Percentiles rank a stretch among this genome's conserved stretches.
Conservation (phyloP, 1,284 basidiomycete genomes). For the Cystobasidium pallidum region DNA sequence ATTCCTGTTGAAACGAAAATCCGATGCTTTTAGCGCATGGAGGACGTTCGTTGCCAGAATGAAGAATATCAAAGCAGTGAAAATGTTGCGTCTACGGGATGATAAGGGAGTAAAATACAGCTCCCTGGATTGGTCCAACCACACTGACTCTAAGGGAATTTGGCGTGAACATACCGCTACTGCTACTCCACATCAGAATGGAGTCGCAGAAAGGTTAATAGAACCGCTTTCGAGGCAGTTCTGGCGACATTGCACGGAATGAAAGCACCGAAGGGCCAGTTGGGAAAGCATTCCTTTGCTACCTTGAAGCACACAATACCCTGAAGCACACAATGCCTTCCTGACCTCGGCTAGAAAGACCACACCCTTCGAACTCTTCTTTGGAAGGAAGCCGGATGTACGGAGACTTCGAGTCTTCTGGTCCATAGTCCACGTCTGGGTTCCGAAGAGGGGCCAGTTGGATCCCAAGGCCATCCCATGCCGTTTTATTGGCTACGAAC, state of each 20-base stretch:
- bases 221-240: background rate
- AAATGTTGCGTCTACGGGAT: background rate
- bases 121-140: background rate
- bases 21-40: background rate
- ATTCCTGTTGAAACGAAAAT: too few relatives aligned
- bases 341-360: background rate
- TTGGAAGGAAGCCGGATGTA: background rate
- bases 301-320: background rate
- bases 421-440: background rate
- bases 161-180: slow-evolving; percentile 10
- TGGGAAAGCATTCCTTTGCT: slow-evolving; percentile 5
- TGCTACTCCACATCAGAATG: slow-evolving; percentile 1
- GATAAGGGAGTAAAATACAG: background rate
- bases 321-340: slow-evolving; percentile 2
- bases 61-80: background rate
- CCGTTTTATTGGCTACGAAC: background rate
- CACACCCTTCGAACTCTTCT: background rate
- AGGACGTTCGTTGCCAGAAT: background rate
- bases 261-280: slow-evolving; percentile 1
- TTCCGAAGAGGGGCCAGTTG: background rate
- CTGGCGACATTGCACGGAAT: background rate
- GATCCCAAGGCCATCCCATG: background rate
- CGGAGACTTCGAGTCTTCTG: background rate
- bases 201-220: background rate
- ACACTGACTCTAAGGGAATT: background rate